Evolutionary conservation across 805 yeast species (phyloP), one percentile per base, ranked within the genome.

Genomic region (Alloascoidea africana): DNA sequence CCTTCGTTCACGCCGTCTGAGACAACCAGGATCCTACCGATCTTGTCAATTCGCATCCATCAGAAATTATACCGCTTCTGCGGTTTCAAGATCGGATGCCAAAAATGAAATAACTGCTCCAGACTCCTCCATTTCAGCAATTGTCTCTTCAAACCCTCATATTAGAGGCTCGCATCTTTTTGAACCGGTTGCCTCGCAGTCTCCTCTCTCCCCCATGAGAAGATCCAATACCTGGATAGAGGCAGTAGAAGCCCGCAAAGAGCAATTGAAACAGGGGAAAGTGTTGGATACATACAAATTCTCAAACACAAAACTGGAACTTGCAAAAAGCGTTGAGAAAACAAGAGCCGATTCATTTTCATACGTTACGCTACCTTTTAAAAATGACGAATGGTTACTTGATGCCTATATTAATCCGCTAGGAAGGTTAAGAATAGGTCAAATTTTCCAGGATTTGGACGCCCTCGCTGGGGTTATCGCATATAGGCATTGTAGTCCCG

Each of bases 381-480:
- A 81, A 48, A 81, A 81, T 42, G 94, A 87, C 53, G 62, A 69
- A 27, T 76, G 80, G 73, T 63, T 85, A 18, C 73, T 93, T 44
- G 97, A 87, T 52, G 73, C 86, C 35, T 87, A 87, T 52, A 80
- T 84, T 49, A 83, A 82, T 55, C 87, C 95, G 3, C 79, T 76
- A 41, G 96, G 96, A n/a, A 69, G 95, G 45, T 66, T 86, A 51
- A 67, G 96, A 51, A 84, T 84, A 48, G 97, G 96, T 32, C 95
- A 86, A 55, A 65, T 87, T 44, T 87, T 87, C 58, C 96, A 87
- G 62, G 97, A 87, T 58, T 63, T 87, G 50, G 97, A 87, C 53
- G 87, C 95, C 3, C 63, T 87, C 42, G 95, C 96, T 2, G 97
- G 96, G 27, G 75, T 89, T 52, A 86, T 87, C 49, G 94, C 95